Conservation (phyloP, 2,329 filamentous ascomycete genomes). For the Beauveria pseudobassiana region DNA sequence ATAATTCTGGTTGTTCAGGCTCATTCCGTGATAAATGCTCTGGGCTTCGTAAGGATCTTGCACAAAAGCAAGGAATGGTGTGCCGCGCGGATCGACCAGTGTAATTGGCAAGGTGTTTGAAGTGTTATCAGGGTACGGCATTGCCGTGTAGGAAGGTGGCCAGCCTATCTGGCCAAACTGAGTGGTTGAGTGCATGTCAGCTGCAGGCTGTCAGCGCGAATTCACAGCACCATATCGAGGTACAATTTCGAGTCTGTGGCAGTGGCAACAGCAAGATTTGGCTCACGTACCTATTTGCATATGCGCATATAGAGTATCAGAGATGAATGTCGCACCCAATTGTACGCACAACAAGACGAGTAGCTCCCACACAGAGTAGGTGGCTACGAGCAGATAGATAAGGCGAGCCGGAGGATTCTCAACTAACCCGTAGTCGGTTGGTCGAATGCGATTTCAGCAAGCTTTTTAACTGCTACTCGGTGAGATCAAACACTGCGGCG, state of each 20-base stretch:
- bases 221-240: background rate
- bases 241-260: background rate
- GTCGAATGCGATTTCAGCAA: background rate
- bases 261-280: background rate
- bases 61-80: background rate
- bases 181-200: conserved; percentile 4
- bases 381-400: background rate
- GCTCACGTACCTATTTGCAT: background rate
- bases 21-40: background rate
- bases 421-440: background rate
- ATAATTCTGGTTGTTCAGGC: background rate
- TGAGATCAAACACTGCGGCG: background rate
- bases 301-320: background rate
- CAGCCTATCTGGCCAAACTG: conserved; percentile 7
- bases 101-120: conserved; percentile 1
- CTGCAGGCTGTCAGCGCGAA: background rate
- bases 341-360: background rate
- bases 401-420: background rate
- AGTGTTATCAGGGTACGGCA: background rate
- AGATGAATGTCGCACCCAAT: background rate
- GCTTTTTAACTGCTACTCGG: background rate
- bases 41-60: conserved; percentile 1
- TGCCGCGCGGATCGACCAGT: background rate
- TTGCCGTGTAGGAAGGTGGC: background rate
- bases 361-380: background rate